phyloP scores from a whole-genome alignment of 2,329 filamentous ascomycete species.

The Cytospora leucostoma region DNA sequence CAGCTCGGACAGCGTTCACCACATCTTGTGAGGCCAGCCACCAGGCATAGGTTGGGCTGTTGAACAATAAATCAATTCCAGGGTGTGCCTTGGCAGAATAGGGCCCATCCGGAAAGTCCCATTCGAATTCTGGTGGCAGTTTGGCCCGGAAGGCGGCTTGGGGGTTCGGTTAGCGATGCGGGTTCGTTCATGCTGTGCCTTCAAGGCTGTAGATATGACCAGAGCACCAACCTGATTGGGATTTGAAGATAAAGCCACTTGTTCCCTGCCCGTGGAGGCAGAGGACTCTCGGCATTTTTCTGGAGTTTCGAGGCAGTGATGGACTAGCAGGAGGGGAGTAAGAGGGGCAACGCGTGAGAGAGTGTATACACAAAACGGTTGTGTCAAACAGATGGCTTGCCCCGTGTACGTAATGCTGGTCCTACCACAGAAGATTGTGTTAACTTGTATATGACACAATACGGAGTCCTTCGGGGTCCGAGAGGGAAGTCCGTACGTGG shows the following conservation, averaged over 20 bases:
- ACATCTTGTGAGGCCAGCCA: conserved; percentile 33
- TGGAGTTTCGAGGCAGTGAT: background rate
- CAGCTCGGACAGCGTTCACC: conserved; percentile 37
- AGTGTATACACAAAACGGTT: background rate
- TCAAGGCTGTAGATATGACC: background rate
- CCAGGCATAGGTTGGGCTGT: conserved; percentile 35
- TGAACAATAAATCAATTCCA: conserved; percentile 38
- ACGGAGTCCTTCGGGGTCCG: conserved; percentile 21
- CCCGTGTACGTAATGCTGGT: conserved; percentile 8
- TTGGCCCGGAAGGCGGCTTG: conserved; percentile 40
- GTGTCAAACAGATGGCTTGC: background rate
- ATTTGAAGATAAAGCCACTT: conserved; percentile 40
- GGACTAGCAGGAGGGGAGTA: background rate
- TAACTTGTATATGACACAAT: background rate
- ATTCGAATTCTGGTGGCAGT: conserved; percentile 36
- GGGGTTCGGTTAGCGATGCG: conserved; percentile 4
- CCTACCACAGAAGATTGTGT: background rate
- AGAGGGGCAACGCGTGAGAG: background rate
- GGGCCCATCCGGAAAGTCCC: conserved; percentile 41
- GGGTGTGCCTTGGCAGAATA: conserved; percentile 36
- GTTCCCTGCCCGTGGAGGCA: conserved; percentile 43
- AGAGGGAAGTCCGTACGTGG: conserved; percentile 19
- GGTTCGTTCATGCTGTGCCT: background rate
- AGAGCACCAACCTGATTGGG: conserved; percentile 38
- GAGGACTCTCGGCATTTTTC: conserved; percentile 33